These are phyloP conservation scores for Mimosa bimucronata DNA, from an alignment of 306 rosid genomes.

Conservation along the genomic window DNA sequence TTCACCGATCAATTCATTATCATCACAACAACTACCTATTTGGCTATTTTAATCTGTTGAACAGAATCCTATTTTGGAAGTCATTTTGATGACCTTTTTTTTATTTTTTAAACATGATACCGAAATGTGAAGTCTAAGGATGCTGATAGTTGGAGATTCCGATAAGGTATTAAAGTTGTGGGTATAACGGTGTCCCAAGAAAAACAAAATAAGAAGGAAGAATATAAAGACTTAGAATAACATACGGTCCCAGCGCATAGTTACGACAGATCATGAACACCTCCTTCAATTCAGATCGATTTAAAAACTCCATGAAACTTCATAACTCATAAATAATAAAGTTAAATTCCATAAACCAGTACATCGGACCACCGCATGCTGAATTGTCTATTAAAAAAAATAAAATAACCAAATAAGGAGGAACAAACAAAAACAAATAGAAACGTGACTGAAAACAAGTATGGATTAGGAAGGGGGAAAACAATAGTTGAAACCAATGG, in stretches of 20 bases:
- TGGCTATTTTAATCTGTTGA: neutral
- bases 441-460: slow-evolving; percentile 14
- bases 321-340: neutral
- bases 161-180: neutral
- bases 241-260: neutral
- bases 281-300: neutral
- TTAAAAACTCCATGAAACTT: neutral
- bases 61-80: neutral
- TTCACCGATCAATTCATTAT: neutral
- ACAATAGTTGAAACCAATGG: neutral
- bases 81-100: neutral
- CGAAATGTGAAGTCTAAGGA: neutral
- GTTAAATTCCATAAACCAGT: neutral
- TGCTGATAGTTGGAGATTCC: neutral
- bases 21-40: neutral
- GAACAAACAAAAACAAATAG: neutral
- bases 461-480: neutral
- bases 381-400: neutral
- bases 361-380: neutral
- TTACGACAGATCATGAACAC: neutral
- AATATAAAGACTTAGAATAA: neutral
- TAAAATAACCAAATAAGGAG: neutral
- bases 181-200: neutral
- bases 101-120: neutral
- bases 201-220: neutral